These are phyloP conservation scores for Leccinum aurantiacum DNA, from an alignment of 768 basidiomycete species.

Conservation along the genomic window DNA sequence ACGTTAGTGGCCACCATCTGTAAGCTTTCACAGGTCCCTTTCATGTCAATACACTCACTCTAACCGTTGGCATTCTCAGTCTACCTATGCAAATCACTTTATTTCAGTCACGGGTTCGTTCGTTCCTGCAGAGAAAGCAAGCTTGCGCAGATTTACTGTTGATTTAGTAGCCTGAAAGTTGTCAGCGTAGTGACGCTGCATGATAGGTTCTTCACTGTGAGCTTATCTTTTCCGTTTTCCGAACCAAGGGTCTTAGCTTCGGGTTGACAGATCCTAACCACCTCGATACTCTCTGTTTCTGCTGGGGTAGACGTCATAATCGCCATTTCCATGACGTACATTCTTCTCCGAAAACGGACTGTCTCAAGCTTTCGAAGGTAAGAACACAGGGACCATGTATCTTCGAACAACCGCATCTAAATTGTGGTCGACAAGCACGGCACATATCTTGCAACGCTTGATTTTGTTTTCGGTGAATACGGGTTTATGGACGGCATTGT, in stretches of 20 bases:
- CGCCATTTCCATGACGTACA: slow-evolving; percentile 1
- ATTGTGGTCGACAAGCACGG: slow-evolving; percentile 2
- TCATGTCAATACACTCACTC: neutral
- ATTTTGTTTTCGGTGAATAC: slow-evolving; percentile 14
- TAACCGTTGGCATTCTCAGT: slow-evolving; percentile 6
- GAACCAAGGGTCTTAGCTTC: neutral
- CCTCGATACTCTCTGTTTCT: neutral
- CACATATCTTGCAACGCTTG: slow-evolving; percentile 9
- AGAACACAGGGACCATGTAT: neutral
- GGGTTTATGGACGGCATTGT: slow-evolving; percentile 50
- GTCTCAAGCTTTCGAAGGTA: neutral
- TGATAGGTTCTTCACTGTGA: neutral
- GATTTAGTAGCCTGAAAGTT: neutral
- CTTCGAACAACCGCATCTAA: neutral
- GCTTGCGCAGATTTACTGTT: neutral
- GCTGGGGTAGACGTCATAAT: slow-evolving; percentile 9
- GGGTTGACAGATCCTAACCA: neutral
- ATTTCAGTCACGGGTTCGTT: slow-evolving; percentile 6
- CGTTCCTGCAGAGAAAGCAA: neutral
- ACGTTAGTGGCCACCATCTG: slow-evolving; percentile 2
- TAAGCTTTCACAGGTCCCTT: neutral
- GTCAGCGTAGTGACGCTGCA: neutral
- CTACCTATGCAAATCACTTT: slow-evolving; percentile 2
- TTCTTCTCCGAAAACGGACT: slow-evolving; percentile 6
- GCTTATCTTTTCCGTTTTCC: neutral